Evolutionary conservation across 495 filamentous ascomycete species (phyloP), one percentile per base, ranked within the genome.

Genomic region (Alectoria sarmentosa): DNA sequence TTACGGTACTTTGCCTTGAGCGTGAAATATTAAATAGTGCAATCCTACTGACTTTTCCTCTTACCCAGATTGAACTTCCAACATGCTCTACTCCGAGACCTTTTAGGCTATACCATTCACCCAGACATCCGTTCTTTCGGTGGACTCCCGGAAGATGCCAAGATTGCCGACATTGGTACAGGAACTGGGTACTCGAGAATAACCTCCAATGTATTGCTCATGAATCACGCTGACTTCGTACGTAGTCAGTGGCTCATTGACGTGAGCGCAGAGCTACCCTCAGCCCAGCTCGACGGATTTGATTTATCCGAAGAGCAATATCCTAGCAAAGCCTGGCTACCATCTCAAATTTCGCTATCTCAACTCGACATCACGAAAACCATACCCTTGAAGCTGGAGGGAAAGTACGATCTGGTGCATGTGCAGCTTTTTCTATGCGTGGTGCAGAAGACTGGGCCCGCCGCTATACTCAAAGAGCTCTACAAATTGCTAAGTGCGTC

Each of bases 391-490:
- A 67, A 75, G 15, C 69, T 75, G 30, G 61, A 66, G 7, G 64
- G 64, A 15, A 68, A 66, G 14, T 78, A 76, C 44, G 77, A 78
- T 37, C 44, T 79, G 14, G 74, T 78, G 0, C 72, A 79, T 59
- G 64, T 79, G 30, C 66, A 72, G 14, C 63, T 76, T 8, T 63
- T 79, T 14, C 67, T 72, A 13, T 69, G 62, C 0, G 73, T 72
- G 3, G 37, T 79, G 4, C 65, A 69, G 23, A 49, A 69, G 26
- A 65, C 63, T 8, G 72, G 74, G 6, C 73, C 71, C 30, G 26
- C 63, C 0, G 49, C 15, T 1, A 67, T 71, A 0, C 41, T 78
- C 0, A 60, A 52, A 15, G 72, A 79, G 56, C 42, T 76, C 0
- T 59, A 65, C 13, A 66, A 65, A 3, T 28, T 79, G 8, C 44